Percentiles rank a stretch among this genome's conserved stretches.
phyloP scores from a whole-genome alignment of 2,329 filamentous ascomycete species.

The Talaromyces sp. region DNA sequence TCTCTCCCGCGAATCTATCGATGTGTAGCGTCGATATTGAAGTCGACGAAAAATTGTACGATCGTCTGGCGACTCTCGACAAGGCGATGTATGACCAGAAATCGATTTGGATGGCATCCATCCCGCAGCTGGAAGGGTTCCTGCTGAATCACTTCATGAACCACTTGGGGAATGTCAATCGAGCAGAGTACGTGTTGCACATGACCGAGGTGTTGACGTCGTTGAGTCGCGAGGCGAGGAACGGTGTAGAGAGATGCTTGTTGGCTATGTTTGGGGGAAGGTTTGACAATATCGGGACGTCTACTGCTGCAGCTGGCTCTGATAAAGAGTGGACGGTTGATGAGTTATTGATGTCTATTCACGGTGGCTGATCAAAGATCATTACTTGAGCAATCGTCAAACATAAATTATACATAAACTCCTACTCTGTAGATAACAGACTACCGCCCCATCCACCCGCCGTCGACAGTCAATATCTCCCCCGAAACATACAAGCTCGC shows the following conservation, averaged over 20 bases:
- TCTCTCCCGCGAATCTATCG: background rate
- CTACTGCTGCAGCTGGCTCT: background rate
- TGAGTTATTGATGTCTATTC: constrained; percentile 15
- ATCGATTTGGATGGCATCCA: constrained; percentile 12
- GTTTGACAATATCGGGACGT: background rate
- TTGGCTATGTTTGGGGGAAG: background rate
- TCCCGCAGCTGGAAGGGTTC: constrained; percentile 10
- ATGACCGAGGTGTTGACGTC: constrained; percentile 3
- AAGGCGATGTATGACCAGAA: constrained; percentile 11
- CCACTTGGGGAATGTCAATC: constrained; percentile 15
- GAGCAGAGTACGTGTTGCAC: constrained; percentile 3
- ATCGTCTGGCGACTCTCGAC: constrained; percentile 13
- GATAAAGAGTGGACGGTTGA: constrained; percentile 13
- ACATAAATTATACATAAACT: too few relatives aligned
- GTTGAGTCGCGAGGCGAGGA: constrained; percentile 11
- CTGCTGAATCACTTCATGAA: constrained; percentile 17
- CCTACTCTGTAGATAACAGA: constrained; percentile 33
- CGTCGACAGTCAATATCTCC: constrained; percentile 78
- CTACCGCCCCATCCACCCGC: constrained; percentile 91
- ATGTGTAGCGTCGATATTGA: background rate
- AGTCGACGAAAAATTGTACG: constrained; percentile 9
- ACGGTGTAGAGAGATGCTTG: background rate
- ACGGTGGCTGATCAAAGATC: constrained; percentile 8
- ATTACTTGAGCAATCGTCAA: too few relatives aligned
- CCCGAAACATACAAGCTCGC: constrained; percentile 78